phyloP scores from a whole-genome alignment of 2,329 filamentous ascomycete genomes.

The Monilinia aucupariae region DNA sequence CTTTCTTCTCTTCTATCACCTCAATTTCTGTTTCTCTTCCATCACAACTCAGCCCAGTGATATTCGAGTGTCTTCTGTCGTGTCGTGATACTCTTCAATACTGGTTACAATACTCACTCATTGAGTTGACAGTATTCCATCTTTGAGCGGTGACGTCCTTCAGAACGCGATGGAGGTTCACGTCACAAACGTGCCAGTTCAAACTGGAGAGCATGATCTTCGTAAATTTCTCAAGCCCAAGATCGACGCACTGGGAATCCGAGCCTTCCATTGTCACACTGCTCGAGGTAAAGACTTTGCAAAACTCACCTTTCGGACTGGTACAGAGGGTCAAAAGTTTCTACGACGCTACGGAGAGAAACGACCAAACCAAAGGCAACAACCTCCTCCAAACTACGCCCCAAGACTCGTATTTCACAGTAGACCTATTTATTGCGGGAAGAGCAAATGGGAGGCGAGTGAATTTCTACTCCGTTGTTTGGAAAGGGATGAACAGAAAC shows the following conservation, averaged over 20 bases:
- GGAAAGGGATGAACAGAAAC: slow-evolving; percentile 24
- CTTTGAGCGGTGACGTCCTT: not conserved
- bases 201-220: slow-evolving; percentile 41
- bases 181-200: slow-evolving; percentile 39
- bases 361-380: not conserved
- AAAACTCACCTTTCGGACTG: slow-evolving; percentile 42
- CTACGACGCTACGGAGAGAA: slow-evolving; percentile 34
- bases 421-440: slow-evolving; percentile 26
- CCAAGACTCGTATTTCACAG: slow-evolving; percentile 21
- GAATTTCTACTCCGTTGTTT: slow-evolving; percentile 24
- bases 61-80: not conserved
- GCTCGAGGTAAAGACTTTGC: slow-evolving; percentile 39
- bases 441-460: slow-evolving; percentile 26
- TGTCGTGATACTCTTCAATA: not conserved
- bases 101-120: not conserved
- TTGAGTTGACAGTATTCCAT: not conserved
- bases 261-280: slow-evolving; percentile 42
- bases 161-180: slow-evolving; percentile 43
- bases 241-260: slow-evolving; percentile 39
- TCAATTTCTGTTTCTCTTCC: not conserved
- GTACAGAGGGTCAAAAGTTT: slow-evolving; percentile 40
- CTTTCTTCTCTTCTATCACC: not conserved
- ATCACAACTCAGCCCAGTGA: not conserved
- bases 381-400: too few relatives aligned
- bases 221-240: slow-evolving; percentile 38